A percentile compares a stretch with the other conserved stretches of the same genome.
phyloP scores from a whole-genome alignment of 1,139 yeast species.

The Magnusiomyces tetraspermus region DNA sequence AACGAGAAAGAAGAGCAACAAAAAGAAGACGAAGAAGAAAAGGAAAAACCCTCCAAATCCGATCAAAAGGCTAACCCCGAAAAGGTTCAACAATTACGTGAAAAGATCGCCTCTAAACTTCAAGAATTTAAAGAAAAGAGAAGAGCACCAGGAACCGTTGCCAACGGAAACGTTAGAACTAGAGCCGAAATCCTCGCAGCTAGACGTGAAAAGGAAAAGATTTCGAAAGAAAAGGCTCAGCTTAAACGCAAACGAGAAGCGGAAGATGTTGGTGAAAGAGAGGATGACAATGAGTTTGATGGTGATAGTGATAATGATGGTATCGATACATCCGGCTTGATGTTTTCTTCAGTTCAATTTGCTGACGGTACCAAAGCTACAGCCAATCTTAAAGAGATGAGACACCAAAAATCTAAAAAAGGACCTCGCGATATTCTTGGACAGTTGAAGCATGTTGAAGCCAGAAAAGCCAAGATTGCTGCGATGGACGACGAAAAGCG shows the following conservation, averaged over 20 bases:
- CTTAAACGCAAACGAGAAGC: slow-evolving; percentile 25
- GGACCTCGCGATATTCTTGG: slow-evolving; percentile 88
- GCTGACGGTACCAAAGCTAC: slow-evolving; percentile 77
- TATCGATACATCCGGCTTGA: slow-evolving; percentile 34
- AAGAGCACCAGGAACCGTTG: slow-evolving; percentile 82
- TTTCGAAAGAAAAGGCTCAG: slow-evolving; percentile 37
- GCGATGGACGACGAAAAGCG: slow-evolving; percentile 56
- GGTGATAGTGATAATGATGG: slow-evolving; percentile 20
- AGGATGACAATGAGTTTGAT: background rate
- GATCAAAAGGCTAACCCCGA: slow-evolving; percentile 34
- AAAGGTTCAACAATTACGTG: slow-evolving; percentile 53
- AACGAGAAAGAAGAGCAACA: background rate
- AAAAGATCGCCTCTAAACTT: slow-evolving; percentile 65
- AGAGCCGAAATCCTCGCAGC: slow-evolving; percentile 37
- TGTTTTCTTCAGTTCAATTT: slow-evolving; percentile 77
- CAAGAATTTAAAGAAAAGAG: slow-evolving; percentile 63
- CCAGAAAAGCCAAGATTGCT: slow-evolving; percentile 56
- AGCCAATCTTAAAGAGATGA: slow-evolving; percentile 56
- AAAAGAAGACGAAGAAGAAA: background rate
- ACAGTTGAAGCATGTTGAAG: slow-evolving; percentile 67
- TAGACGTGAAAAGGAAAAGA: slow-evolving; percentile 33
- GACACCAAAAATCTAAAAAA: slow-evolving; percentile 53
- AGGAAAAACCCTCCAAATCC: slow-evolving; percentile 31
- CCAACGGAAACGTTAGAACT: slow-evolving; percentile 66
- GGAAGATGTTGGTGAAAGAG: slow-evolving; percentile 9